Evolutionary conservation across 352 stramenopile genomes (phyloP), one percentile per base, ranked within the genome.

Genomic region (Phytophthora pinifolia): DNA sequence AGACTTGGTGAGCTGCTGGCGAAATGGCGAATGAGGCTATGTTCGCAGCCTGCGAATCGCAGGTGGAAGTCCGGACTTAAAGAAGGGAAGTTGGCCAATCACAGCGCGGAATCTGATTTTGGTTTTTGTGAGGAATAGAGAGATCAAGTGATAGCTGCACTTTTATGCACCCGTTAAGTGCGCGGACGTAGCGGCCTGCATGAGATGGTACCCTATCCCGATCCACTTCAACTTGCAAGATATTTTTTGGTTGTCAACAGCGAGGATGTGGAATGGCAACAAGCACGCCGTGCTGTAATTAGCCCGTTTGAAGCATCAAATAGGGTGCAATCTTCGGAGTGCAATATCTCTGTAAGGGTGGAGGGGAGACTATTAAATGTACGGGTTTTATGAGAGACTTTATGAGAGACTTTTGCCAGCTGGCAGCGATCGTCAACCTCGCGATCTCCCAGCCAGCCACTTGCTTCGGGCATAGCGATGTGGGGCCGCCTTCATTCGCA

Each of bases 381-480:
- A 45, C 9, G 62, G 51, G 41, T 59, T 59, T 45, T 54, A 44
- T 54, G 44, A 61, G 39, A 59, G 33, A 38, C 25, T 51, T 51
- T 59, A 57, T 62, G 54, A 62, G 46, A 62, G 58, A 66, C 58
- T 65, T 60, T 41, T 42, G 13, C 47, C 55, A 64, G 47, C 39
- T 59, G 54, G 34, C 22, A 3, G n/a, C 32, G 18, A 51, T 58
- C 48, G 56, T 54, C 49, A 46, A 65, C n/a, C n/a, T n/a, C n/a
- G n/a, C n/a, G n/a, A n/a, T n/a, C n/a, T n/a, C n/a, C n/a, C n/a
- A n/a, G n/a, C n/a, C n/a, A n/a, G n/a, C n/a, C n/a, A n/a, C n/a
- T n/a, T n/a, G n/a, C n/a, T n/a, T 27, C 22, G 6, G 1, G 22
- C 22, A 27, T 27, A 27, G 22, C 3, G 4, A 27, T 0, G 22